phyloP scores from a whole-genome alignment of 306 rosid species.

The Pterocarpus santalinus region DNA sequence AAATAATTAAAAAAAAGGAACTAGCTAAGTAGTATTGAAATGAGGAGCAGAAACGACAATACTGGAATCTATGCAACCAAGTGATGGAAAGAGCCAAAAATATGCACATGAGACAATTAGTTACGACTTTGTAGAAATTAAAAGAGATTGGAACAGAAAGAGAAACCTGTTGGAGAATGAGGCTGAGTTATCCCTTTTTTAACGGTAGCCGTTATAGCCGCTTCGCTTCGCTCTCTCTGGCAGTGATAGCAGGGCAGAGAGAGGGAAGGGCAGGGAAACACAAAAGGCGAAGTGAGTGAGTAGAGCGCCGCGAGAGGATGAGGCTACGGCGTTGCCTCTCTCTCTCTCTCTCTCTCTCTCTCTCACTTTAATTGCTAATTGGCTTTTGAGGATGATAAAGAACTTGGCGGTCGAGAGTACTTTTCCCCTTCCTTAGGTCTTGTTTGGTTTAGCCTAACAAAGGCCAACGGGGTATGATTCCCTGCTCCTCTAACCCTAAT shows the following conservation, averaged over 20 bases:
- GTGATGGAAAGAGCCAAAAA: background rate
- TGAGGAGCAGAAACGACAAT: background rate
- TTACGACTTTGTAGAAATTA: background rate
- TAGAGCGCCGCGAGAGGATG: constrained; percentile 47
- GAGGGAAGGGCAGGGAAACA: background rate
- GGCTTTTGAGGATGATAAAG: background rate
- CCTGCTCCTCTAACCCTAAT: constrained; percentile 18
- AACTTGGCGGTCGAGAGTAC: background rate
- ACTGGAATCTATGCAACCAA: background rate
- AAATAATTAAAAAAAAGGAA: too few species aligned
- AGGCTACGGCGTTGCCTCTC: constrained; percentile 26
- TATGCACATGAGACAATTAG: background rate
- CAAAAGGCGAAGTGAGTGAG: background rate
- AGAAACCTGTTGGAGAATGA: constrained; percentile 24
- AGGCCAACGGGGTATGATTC: background rate
- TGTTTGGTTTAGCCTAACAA: background rate
- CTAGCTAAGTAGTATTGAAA: background rate
- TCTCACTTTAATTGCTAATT: background rate
- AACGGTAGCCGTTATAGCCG: background rate
- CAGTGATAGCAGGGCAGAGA: background rate
- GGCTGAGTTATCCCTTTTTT: background rate
- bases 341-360: background rate
- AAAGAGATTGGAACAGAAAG: constrained; percentile 5
- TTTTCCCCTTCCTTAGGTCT: background rate
- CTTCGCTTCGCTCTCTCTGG: constrained; percentile 43